phyloP scores from a whole-genome alignment of 257 asterid genomes.

The Osmanthus fragrans region DNA sequence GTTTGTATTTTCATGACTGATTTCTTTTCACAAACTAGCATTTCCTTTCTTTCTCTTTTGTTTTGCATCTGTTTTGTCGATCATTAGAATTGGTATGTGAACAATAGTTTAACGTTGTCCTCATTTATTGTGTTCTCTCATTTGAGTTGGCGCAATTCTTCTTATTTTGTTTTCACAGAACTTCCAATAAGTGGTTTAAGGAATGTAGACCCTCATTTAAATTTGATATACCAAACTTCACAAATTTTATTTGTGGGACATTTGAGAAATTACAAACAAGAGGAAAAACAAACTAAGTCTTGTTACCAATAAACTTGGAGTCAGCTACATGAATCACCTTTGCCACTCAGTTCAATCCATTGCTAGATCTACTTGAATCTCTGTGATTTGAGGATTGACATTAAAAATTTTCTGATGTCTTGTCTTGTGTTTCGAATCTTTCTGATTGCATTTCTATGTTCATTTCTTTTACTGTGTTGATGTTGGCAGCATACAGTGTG shows the following conservation, averaged over 20 bases:
- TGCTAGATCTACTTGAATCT: neutral
- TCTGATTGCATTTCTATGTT: conserved; percentile 9
- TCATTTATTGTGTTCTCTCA: neutral
- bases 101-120: neutral
- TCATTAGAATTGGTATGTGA: neutral
- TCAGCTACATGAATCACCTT: neutral
- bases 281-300: neutral
- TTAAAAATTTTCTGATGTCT: neutral
- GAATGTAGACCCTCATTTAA: neutral
- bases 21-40: neutral
- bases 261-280: neutral
- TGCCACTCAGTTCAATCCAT: neutral
- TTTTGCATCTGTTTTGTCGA: neutral
- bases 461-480: conserved; percentile 1
- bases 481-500: neutral
- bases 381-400: neutral
- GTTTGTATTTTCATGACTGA: neutral
- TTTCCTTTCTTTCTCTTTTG: neutral
- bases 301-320: neutral
- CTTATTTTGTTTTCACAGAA: neutral
- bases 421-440: neutral
- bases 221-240: neutral
- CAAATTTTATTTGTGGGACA: neutral
- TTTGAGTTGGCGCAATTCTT: neutral
- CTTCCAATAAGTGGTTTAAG: neutral